Evolutionary conservation across 441 rosid species (phyloP).

Genomic region (Jatropha podagrica): DNA sequence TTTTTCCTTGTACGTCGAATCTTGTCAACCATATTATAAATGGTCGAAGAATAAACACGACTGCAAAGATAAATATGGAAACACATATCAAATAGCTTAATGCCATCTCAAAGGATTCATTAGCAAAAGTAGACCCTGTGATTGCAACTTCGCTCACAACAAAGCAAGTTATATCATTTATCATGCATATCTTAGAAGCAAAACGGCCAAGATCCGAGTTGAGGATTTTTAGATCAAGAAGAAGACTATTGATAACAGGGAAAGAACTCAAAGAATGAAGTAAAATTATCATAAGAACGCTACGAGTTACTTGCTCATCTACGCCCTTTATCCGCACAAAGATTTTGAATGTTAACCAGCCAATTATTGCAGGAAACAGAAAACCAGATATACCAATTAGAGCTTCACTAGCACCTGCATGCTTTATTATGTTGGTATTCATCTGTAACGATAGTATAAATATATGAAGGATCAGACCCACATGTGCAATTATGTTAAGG

Average conservation of each 20-base stretch:
- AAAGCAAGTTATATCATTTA: conserved; percentile 26
- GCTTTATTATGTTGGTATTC: conserved; percentile 24
- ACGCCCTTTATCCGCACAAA: conserved; percentile 10
- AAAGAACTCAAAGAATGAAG: conserved; percentile 15
- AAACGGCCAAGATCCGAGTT: conserved; percentile 49
- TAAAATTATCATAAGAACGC: background rate
- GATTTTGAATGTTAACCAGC: conserved; percentile 5
- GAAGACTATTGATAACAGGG: conserved; percentile 37
- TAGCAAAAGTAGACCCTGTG: background rate
- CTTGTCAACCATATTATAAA: conserved; percentile 21
- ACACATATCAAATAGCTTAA: background rate
- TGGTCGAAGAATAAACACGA: conserved; percentile 13
- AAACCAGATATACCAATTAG: conserved; percentile 21
- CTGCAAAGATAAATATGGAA: background rate
- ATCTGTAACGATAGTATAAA: conserved; percentile 30
- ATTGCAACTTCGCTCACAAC: conserved; percentile 7
- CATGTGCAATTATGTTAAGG: conserved; percentile 21
- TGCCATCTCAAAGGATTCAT: background rate
- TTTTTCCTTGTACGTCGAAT: background rate
- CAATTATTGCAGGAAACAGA: conserved; percentile 20
- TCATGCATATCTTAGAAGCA: conserved; percentile 33
- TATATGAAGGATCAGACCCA: conserved; percentile 31
- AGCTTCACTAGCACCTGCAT: conserved; percentile 27
- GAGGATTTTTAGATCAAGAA: conserved; percentile 37
- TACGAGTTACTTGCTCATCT: background rate